A percentile compares a stretch with the other conserved stretches of the same genome.
Evolutionary conservation across 1,284 basidiomycete genomes (phyloP).

Genomic region (Caloboletus inedulis): DNA sequence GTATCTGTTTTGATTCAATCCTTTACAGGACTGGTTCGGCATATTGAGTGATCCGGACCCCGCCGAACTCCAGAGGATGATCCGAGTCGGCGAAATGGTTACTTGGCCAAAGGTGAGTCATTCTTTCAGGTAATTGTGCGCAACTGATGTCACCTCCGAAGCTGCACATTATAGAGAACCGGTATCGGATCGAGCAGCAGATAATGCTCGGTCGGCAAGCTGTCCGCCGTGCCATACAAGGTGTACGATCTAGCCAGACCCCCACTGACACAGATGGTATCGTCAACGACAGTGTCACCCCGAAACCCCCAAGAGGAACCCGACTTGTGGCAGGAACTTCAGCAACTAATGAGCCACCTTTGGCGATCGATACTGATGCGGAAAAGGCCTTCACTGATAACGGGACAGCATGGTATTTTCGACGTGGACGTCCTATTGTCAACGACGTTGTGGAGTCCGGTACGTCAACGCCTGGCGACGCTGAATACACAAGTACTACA

Average conservation of each 20-base stretch:
- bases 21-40: slow-evolving; percentile 72
- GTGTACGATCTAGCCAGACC: slow-evolving; percentile 23
- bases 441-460: slow-evolving; percentile 26
- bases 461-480: slow-evolving; percentile 25
- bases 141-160: slow-evolving; percentile 32
- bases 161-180: slow-evolving; percentile 90
- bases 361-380: slow-evolving; percentile 60
- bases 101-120: slow-evolving; percentile 85
- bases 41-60: slow-evolving; percentile 83
- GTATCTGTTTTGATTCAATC: slow-evolving; percentile 7
- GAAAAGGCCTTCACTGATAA: slow-evolving; percentile 49
- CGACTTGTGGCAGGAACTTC: slow-evolving; percentile 3
- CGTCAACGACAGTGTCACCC: slow-evolving; percentile 19
- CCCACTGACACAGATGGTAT: slow-evolving; percentile 30
- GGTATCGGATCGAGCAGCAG: slow-evolving; percentile 75
- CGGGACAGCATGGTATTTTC: slow-evolving; percentile 48
- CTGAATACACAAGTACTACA: slow-evolving; percentile 25
- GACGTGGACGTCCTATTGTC: slow-evolving; percentile 27
- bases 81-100: slow-evolving; percentile 83
- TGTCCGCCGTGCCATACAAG: slow-evolving; percentile 54
- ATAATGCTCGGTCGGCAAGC: slow-evolving; percentile 78
- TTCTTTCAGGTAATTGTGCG: not conserved
- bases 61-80: slow-evolving; percentile 79
- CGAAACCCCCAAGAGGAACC: slow-evolving; percentile 10
- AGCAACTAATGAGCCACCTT: slow-evolving; percentile 40